These are phyloP conservation scores for Torulaspora indica DNA, from an alignment of 805 yeast genomes.

Conservation along the genomic window DNA sequence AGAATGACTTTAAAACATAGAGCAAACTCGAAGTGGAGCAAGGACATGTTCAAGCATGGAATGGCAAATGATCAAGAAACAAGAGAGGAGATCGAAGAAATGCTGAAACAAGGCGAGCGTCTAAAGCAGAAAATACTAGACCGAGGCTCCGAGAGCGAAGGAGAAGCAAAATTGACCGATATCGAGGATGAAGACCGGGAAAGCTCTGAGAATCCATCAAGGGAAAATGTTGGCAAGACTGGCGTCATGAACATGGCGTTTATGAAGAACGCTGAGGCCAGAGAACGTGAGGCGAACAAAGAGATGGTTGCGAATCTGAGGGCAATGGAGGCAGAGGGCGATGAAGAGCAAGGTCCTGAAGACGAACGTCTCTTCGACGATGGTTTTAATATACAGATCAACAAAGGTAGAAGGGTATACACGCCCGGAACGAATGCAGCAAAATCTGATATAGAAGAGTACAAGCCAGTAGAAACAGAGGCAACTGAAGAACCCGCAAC, in stretches of 20 bases:
- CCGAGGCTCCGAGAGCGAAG: conserved; percentile 47
- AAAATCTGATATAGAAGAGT: neutral
- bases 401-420: conserved; percentile 77
- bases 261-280: conserved; percentile 84
- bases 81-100: conserved; percentile 88
- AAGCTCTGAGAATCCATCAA: conserved; percentile 36
- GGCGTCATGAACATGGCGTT: conserved; percentile 94
- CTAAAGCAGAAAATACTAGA: conserved; percentile 71
- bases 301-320: conserved; percentile 49
- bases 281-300: conserved; percentile 55
- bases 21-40: conserved; percentile 86
- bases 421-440: conserved; percentile 47
- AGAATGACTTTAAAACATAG: conserved; percentile 90
- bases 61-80: conserved; percentile 80
- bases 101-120: conserved; percentile 82
- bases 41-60: conserved; percentile 82
- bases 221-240: conserved; percentile 60
- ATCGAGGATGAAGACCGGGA: conserved; percentile 45
- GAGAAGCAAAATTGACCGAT: conserved; percentile 44
- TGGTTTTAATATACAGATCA: conserved; percentile 48
- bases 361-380: conserved; percentile 29
- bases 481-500: conserved; percentile 24
- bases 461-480: conserved; percentile 1
- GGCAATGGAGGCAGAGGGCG: conserved; percentile 46
- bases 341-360: conserved; percentile 26